phyloP scores from a whole-genome alignment of 75 land plant genomes.

The Sequoiadendron giganteum region DNA sequence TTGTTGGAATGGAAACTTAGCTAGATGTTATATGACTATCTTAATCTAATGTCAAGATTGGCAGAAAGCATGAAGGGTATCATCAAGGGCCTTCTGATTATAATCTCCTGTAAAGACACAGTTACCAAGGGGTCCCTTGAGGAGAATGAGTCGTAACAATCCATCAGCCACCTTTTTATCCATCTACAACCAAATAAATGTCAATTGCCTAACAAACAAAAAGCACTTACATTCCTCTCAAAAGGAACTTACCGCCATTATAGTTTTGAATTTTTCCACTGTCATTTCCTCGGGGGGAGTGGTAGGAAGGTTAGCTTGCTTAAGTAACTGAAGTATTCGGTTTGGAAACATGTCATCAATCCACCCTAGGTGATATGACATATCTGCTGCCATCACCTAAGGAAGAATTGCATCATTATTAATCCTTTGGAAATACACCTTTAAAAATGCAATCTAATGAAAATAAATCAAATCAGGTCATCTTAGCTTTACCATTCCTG shows the following conservation, averaged over 20 bases:
- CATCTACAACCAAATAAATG: conserved; percentile 51
- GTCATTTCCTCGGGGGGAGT: conserved; percentile 79
- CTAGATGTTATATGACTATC: neutral
- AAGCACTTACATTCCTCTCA: neutral
- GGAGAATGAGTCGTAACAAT: conserved; percentile 75
- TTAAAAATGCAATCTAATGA: neutral
- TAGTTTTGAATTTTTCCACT: conserved; percentile 74
- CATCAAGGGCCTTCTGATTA: conserved; percentile 74
- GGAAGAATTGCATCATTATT: neutral
- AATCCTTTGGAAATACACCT: neutral
- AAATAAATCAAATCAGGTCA: neutral
- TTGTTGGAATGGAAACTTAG: neutral
- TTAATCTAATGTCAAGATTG: conserved; percentile 34
- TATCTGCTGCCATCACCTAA: conserved; percentile 95
- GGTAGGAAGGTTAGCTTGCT: conserved; percentile 70
- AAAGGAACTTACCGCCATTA: conserved; percentile 75
- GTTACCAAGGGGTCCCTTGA: conserved; percentile 90
- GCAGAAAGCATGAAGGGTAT: conserved; percentile 80
- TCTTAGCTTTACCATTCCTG: conserved; percentile 63
- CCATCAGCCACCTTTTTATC: conserved; percentile 99
- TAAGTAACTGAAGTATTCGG: conserved; percentile 46
- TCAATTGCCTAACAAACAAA: neutral
- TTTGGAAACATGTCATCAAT: conserved; percentile 72
- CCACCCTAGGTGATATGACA: conserved; percentile 92
- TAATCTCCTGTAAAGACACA: conserved; percentile 94